Conservation (phyloP, 1,284 basidiomycete genomes). For the Porodaedalea pini region DNA sequence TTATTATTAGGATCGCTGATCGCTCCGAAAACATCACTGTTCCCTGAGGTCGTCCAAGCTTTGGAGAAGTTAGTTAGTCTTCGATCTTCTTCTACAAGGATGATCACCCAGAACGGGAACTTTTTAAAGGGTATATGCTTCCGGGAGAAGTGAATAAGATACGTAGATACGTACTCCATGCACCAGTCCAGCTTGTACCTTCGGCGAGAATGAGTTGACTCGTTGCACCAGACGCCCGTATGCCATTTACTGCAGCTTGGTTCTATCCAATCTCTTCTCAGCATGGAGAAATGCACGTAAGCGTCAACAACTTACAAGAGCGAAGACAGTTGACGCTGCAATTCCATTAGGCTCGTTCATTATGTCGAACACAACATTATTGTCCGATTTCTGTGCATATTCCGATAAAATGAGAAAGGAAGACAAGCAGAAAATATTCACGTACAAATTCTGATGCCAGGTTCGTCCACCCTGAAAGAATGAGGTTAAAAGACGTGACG, state of each 20-base stretch:
- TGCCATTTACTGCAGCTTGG: conserved; percentile 61
- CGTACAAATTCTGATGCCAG: conserved; percentile 51
- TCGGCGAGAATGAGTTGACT: conserved; percentile 44
- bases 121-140: background rate
- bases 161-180: conserved; percentile 29
- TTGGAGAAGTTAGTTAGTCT: background rate
- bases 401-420: background rate
- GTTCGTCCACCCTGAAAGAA: conserved; percentile 49
- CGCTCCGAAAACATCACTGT: conserved; percentile 47
- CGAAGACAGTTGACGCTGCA: conserved; percentile 43
- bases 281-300: background rate
- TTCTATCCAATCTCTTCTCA: conserved; percentile 31
- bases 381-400: conserved; percentile 42
- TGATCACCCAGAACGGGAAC: background rate
- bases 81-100: background rate
- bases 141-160: background rate
- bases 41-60: conserved; percentile 57
- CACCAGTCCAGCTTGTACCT: conserved; percentile 39
- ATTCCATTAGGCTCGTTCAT: conserved; percentile 63
- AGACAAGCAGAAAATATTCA: conserved; percentile 17
- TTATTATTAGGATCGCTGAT: conserved; percentile 62
- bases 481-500: background rate
- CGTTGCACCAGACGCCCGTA: conserved; percentile 57
- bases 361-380: conserved; percentile 55
- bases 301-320: conserved; percentile 35